These are phyloP conservation scores for Tanozyma kutaoensis DNA, from an alignment of 805 yeast genomes.

Conservation along the genomic window DNA sequence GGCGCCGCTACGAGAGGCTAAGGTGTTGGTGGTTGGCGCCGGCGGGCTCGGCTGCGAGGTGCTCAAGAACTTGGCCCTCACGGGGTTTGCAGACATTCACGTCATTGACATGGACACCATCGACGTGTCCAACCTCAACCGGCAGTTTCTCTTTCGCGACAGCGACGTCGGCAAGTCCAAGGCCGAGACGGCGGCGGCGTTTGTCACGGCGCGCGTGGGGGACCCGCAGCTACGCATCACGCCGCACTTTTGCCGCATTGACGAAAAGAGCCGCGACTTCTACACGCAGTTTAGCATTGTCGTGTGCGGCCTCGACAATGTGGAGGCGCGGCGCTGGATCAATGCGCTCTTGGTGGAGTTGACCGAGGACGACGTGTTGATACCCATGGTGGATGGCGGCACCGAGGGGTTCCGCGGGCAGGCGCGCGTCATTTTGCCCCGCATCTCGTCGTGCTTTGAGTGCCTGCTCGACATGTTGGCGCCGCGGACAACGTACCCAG, in stretches of 20 bases:
- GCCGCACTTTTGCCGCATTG: slow-evolving; percentile 53
- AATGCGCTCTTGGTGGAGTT: slow-evolving; percentile 52
- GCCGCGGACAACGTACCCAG: slow-evolving; percentile 57
- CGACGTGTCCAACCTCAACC: slow-evolving; percentile 60
- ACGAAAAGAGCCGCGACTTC: slow-evolving; percentile 43
- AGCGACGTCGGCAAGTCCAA: slow-evolving; percentile 53
- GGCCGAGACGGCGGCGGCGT: slow-evolving; percentile 51
- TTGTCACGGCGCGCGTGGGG: slow-evolving; percentile 33
- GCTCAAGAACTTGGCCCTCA: slow-evolving; percentile 52
- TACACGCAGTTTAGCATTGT: slow-evolving; percentile 59
- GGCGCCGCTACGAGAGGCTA: slow-evolving; percentile 9
- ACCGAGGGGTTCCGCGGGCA: slow-evolving; percentile 93
- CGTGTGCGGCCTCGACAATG: slow-evolving; percentile 79
- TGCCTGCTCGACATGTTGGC: slow-evolving; percentile 73
- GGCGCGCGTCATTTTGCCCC: slow-evolving; percentile 75
- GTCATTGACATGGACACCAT: slow-evolving; percentile 78
- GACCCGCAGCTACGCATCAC: slow-evolving; percentile 26
- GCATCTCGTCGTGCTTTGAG: slow-evolving; percentile 82
- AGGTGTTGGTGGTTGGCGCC: slow-evolving; percentile 49
- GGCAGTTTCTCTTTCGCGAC: slow-evolving; percentile 59
- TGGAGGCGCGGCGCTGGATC: slow-evolving; percentile 87
- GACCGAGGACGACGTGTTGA: slow-evolving; percentile 16
- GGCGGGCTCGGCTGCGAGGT: slow-evolving; percentile 83
- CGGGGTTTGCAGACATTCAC: slow-evolving; percentile 54
- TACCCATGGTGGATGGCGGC: slow-evolving; percentile 78